phyloP scores from a whole-genome alignment of 176 grass and related monocot genomes.

The Phragmites australis region DNA sequence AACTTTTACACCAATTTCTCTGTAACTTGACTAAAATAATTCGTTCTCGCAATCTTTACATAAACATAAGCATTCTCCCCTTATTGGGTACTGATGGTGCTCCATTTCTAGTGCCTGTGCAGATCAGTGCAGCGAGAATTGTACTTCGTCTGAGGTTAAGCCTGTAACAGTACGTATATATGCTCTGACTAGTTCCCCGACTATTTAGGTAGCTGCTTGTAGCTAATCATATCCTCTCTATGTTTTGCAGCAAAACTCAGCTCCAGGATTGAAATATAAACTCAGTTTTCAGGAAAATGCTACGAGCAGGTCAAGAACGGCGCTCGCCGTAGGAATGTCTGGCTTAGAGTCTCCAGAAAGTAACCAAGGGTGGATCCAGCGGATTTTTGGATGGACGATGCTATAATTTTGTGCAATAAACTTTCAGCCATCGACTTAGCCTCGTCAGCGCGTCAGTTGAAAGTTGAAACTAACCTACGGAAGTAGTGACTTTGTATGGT shows the following conservation, averaged over 20 bases:
- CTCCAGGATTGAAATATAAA: slow-evolving; percentile 27
- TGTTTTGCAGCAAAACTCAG: slow-evolving; percentile 27
- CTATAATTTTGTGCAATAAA: slow-evolving; percentile 20
- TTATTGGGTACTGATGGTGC: slow-evolving; percentile 32
- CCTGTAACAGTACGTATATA: slow-evolving; percentile 21
- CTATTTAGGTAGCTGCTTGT: neutral
- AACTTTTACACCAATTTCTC: too few species aligned
- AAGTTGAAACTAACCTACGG: slow-evolving; percentile 4
- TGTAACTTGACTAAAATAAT: neutral
- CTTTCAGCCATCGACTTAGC: neutral
- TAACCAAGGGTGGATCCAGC: neutral
- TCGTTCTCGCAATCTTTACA: neutral
- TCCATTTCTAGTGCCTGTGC: slow-evolving; percentile 44
- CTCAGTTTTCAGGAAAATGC: slow-evolving; percentile 57
- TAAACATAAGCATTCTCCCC: neutral
- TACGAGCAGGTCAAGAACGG: slow-evolving; percentile 34
- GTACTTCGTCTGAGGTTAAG: slow-evolving; percentile 19
- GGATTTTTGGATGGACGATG: neutral
- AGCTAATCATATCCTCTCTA: neutral
- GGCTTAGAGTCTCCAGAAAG: slow-evolving; percentile 37
- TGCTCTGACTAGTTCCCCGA: neutral
- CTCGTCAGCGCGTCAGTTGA: neutral
- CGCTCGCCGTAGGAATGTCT: neutral
- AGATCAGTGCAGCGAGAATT: slow-evolving; percentile 40
- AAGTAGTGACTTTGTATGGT: neutral